Conservation (phyloP, 75 land plant genomes). For the Gnetum montanum region DNA sequence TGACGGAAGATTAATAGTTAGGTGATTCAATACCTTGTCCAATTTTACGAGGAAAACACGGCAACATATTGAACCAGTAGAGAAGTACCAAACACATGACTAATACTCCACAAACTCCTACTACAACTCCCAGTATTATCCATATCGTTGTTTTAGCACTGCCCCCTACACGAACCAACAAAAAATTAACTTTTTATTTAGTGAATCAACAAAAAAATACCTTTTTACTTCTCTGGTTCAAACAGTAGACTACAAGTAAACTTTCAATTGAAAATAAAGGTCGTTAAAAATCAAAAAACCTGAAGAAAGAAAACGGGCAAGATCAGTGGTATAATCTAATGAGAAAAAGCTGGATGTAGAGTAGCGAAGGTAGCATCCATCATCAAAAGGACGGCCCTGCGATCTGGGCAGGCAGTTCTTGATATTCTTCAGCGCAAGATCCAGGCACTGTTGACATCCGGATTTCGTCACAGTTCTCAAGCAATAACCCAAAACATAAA, state of each 20-base stretch:
- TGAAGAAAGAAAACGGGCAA: conserved; percentile 3
- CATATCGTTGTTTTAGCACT: background rate
- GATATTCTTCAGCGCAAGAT: conserved; percentile 12
- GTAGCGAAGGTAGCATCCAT: conserved; percentile 28
- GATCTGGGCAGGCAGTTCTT: conserved; percentile 6
- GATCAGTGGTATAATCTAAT: conserved; percentile 11
- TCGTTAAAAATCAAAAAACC: conserved; percentile 1
- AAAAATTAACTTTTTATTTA: background rate
- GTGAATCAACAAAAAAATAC: background rate
- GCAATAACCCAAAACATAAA: conserved; percentile 26
- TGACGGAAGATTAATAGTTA: too few relatives aligned
- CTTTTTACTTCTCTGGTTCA: background rate
- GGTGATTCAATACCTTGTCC: too few relatives aligned
- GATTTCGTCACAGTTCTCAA: background rate
- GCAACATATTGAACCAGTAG: too few relatives aligned
- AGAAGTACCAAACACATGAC: too few relatives aligned
- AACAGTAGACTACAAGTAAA: background rate
- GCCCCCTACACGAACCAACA: background rate
- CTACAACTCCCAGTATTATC: conserved; percentile 16
- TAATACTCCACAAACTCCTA: too few relatives aligned
- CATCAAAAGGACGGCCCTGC: conserved; percentile 21
- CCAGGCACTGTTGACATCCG: conserved; percentile 19
- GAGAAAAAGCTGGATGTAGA: conserved; percentile 14
- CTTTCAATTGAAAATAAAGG: background rate
- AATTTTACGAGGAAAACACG: too few relatives aligned